Base-by-base conservation (phyloP, 768 basidiomycete species). In the Amanita exitialis region DNA sequence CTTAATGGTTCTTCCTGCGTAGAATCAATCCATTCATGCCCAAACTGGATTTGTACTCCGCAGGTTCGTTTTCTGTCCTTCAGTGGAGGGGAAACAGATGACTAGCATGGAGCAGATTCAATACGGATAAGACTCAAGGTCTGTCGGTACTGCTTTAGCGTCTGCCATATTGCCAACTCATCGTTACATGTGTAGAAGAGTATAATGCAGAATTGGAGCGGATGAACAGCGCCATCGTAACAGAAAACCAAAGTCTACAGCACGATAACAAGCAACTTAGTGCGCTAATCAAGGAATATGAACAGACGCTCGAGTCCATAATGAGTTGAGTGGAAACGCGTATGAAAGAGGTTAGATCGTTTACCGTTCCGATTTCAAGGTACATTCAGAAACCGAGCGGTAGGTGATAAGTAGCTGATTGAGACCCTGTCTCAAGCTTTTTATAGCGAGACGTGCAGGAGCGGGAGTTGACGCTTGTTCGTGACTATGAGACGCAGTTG, bases 261-360 rank as follows among this genome's bases (percentile, higher is more conserved):
- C 80, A 95, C 58, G 96, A 98, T 69, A 99, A 98, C 73, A 95
- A 96, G 63, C 95, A 98, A 58, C 75, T 99, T 28, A 89, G 85
- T 56, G 71, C 77, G 4, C 72, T 99, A 48, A 84, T 98, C 59
- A 93, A 93, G 60, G 96, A 99, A 64, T 98, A 96, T 61, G 96
- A 99, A 64, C 87, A 90, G 61, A 97, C 95, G 0, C 70, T 99
- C 28, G 96, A 99, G 66, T 88, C 78, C 6, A 80, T 98, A 39
- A 99, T 99, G 96, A 79, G 83, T 75, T 65, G 57, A 60, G 60
- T 53, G 57, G n/a, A 53, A 42, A 35, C 42, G 32, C n/a, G 38
- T 47, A n/a, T 27, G 36, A 30, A 39, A 44, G 28, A 21, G 49
- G 6, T 13, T 18, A 41, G 18, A 37, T 46, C 34, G 28, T 52